These are phyloP conservation scores for Solanum habrochaites DNA, from an alignment of 257 asterid genomes.

Conservation along the genomic window DNA sequence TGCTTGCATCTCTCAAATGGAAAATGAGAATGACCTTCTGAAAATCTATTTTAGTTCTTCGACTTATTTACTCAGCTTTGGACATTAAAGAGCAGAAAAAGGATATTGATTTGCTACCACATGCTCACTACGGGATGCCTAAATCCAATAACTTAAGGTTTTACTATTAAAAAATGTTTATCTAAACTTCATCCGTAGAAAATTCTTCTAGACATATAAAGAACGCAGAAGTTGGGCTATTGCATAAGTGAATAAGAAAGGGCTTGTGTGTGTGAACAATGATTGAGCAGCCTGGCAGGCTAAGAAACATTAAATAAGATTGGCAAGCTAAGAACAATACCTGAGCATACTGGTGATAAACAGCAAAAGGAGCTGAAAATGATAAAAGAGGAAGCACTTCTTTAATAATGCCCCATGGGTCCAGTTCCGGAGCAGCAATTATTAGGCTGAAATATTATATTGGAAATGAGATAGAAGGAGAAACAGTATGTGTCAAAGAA, in stretches of 20 bases:
- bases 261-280: not conserved
- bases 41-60: not conserved
- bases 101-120: not conserved
- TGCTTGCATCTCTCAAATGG: not conserved
- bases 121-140: not conserved
- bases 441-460: conserved; percentile 43
- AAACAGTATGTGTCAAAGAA: not conserved
- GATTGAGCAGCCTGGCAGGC: not conserved
- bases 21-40: not conserved
- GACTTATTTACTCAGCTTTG: not conserved
- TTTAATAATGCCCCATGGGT: conserved; percentile 67
- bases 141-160: not conserved
- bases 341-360: conserved; percentile 90
- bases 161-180: not conserved
- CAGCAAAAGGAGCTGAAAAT: conserved; percentile 87
- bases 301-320: not conserved
- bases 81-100: not conserved
- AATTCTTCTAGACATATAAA: not conserved
- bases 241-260: not conserved
- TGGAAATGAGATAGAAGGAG: not conserved
- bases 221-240: not conserved
- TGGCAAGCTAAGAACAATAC: conserved; percentile 20
- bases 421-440: conserved; percentile 76
- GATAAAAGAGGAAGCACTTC: conserved; percentile 75
- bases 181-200: not conserved